Evolutionary conservation across 495 filamentous ascomycete genomes (phyloP).

Genomic region (Penicillium goetzii): DNA sequence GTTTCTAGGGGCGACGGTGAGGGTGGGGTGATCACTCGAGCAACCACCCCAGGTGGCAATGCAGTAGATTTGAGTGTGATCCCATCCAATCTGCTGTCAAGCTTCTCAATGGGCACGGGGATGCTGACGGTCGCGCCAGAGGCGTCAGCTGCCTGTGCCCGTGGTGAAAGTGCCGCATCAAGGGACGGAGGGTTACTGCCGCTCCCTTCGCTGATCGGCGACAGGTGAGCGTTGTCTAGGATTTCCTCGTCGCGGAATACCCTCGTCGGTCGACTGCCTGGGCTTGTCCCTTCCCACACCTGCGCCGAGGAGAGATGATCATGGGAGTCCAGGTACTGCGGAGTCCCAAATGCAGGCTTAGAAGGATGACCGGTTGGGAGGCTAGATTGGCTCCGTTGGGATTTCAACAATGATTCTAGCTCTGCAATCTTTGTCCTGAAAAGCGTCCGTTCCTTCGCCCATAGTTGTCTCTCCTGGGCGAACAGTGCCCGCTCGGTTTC

Average conservation of each 20-base stretch:
- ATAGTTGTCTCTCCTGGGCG: slow-evolving; percentile 44
- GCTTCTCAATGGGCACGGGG: slow-evolving; percentile 52
- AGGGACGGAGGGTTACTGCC: slow-evolving; percentile 37
- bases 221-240: slow-evolving; percentile 27
- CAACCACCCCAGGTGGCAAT: slow-evolving; percentile 46
- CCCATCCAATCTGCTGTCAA: slow-evolving; percentile 52
- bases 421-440: slow-evolving; percentile 45
- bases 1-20: slow-evolving; percentile 41
- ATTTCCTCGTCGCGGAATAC: slow-evolving; percentile 45
- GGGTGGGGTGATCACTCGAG: slow-evolving; percentile 51
- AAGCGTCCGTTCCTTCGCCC: slow-evolving; percentile 46
- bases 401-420: slow-evolving; percentile 38
- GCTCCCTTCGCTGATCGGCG: slow-evolving; percentile 28
- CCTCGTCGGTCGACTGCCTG: slow-evolving; percentile 45
- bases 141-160: slow-evolving; percentile 33
- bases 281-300: slow-evolving; percentile 51
- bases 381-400: slow-evolving; percentile 19
- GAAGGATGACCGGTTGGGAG: slow-evolving; percentile 8
- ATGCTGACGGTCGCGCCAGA: slow-evolving; percentile 26
- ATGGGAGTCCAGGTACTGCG: slow-evolving; percentile 19
- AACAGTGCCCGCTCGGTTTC: slow-evolving; percentile 46
- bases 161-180: slow-evolving; percentile 49
- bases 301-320: slow-evolving; percentile 27
- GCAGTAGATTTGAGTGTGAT: slow-evolving; percentile 54
- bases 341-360: slow-evolving; percentile 15